phyloP scores from a whole-genome alignment of 1,284 basidiomycete species.

The Trametes versicolor region DNA sequence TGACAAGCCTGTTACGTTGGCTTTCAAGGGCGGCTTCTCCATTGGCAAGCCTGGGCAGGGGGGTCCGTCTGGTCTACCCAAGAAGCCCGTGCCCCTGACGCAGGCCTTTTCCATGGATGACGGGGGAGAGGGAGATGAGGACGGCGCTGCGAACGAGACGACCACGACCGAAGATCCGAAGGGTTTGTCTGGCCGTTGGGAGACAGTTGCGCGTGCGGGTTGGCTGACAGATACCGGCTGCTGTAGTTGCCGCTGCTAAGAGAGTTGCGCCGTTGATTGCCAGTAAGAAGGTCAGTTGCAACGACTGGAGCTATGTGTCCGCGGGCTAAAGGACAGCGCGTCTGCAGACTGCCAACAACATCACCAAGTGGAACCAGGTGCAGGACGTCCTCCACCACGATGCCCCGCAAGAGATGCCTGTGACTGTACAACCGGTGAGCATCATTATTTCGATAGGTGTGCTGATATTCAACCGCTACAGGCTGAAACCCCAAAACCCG shows the following conservation, averaged over 20 bases:
- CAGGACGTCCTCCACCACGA: slow-evolving; percentile 77
- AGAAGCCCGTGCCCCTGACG: slow-evolving; percentile 51
- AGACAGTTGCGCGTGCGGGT: slow-evolving; percentile 29
- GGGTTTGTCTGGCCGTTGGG: slow-evolving; percentile 54
- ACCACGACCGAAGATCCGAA: slow-evolving; percentile 58
- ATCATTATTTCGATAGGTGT: background rate
- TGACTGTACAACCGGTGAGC: slow-evolving; percentile 21
- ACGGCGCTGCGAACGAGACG: slow-evolving; percentile 35
- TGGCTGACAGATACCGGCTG: slow-evolving; percentile 33
- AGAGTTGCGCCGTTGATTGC: slow-evolving; percentile 86
- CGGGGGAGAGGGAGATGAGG: slow-evolving; percentile 36
- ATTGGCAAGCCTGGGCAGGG: slow-evolving; percentile 45
- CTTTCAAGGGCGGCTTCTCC: slow-evolving; percentile 63
- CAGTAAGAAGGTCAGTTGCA: slow-evolving; percentile 80
- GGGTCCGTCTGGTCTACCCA: slow-evolving; percentile 33
- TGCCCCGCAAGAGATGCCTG: slow-evolving; percentile 31
- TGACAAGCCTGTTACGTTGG: slow-evolving; percentile 81
- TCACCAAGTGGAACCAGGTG: slow-evolving; percentile 95
- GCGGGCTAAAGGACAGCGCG: background rate
- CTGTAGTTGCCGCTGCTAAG: slow-evolving; percentile 67
- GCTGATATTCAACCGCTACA: slow-evolving; percentile 23
- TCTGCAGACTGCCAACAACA: slow-evolving; percentile 83
- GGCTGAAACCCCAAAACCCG: slow-evolving; percentile 25
- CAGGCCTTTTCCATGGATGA: slow-evolving; percentile 66
- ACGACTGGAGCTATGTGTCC: background rate